phyloP scores from a whole-genome alignment of 1,284 basidiomycete species.

The Boletus sp. region DNA sequence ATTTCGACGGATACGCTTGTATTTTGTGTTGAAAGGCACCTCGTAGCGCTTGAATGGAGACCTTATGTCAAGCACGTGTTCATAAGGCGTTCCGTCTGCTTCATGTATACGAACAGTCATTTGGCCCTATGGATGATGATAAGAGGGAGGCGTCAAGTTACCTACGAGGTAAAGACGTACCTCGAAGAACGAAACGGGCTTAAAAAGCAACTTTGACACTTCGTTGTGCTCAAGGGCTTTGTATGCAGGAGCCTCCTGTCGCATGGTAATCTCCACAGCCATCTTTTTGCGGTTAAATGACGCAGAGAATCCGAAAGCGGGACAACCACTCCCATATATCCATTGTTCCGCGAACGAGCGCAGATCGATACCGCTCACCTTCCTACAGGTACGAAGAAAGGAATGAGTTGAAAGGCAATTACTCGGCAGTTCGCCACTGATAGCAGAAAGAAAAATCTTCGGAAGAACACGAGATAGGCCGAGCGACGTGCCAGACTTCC shows the following conservation, averaged over 20 bases:
- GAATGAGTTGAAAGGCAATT: constrained; percentile 87
- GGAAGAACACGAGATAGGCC: constrained; percentile 94
- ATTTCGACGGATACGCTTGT: constrained; percentile 93
- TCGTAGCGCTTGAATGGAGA: constrained; percentile 87
- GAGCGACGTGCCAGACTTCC: constrained; percentile 92
- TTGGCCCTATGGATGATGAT: constrained; percentile 59
- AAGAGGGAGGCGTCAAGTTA: constrained; percentile 3
- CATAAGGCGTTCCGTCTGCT: constrained; percentile 98
- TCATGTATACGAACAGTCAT: constrained; percentile 99
- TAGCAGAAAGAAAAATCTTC: constrained; percentile 90
- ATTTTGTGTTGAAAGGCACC: constrained; percentile 99
- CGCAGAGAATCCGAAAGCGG: constrained; percentile 84
- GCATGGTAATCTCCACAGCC: constrained; percentile 93
- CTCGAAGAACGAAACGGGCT: constrained; percentile 87
- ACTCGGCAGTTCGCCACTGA: constrained; percentile 85
- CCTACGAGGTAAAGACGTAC: constrained; percentile 35
- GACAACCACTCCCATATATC: constrained; percentile 98
- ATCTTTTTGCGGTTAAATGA: constrained; percentile 98
- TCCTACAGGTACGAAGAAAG: constrained; percentile 90
- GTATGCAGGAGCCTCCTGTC: constrained; percentile 81
- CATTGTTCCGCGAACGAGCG: constrained; percentile 94
- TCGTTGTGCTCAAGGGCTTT: constrained; percentile 66
- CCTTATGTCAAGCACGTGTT: constrained; percentile 94
- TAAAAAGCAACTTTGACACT: constrained; percentile 62
- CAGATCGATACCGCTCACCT: constrained; percentile 89